These are phyloP conservation scores for Wallacemonas sp. DNA, from an alignment of 208 protist genomes.

Conservation along the genomic window DNA sequence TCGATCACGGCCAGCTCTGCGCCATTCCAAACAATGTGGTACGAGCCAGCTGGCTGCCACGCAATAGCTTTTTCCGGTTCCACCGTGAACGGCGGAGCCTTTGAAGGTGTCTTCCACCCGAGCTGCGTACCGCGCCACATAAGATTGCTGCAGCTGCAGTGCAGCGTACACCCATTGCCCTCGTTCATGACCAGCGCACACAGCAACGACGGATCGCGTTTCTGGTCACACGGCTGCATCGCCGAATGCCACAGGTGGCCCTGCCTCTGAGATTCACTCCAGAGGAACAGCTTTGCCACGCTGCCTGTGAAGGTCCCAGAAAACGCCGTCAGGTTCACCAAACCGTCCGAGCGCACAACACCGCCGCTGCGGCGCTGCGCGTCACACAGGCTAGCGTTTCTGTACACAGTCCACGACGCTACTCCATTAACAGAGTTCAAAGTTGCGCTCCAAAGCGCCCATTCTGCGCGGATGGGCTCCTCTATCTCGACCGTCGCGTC, in stretches of 20 bases:
- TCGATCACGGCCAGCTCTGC: constrained; percentile 78
- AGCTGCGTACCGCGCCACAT: constrained; percentile 46
- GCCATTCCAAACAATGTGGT: constrained; percentile 66
- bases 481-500: constrained; percentile 64
- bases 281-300: constrained; percentile 5
- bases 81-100: constrained; percentile 16
- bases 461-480: constrained; percentile 50
- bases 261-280: background rate
- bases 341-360: constrained; percentile 25
- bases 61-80: constrained; percentile 13
- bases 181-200: constrained; percentile 8
- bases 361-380: constrained; percentile 36
- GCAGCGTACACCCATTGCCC: background rate
- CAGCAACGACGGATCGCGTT: constrained; percentile 37
- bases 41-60: constrained; percentile 44
- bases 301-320: constrained; percentile 26
- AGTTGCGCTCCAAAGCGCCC: constrained; percentile 77
- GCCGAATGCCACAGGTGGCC: constrained; percentile 17
- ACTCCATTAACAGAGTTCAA: constrained; percentile 52
- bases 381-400: constrained; percentile 56
- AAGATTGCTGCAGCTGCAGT: constrained; percentile 20
- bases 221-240: constrained; percentile 26
- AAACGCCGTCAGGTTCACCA: constrained; percentile 14
- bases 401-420: constrained; percentile 71
- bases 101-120: constrained; percentile 43